A percentile compares a stretch with the other conserved stretches of the same genome.
Evolutionary conservation across 257 asterid genomes (phyloP).

Genomic region (Rauvolfia tetraphylla): DNA sequence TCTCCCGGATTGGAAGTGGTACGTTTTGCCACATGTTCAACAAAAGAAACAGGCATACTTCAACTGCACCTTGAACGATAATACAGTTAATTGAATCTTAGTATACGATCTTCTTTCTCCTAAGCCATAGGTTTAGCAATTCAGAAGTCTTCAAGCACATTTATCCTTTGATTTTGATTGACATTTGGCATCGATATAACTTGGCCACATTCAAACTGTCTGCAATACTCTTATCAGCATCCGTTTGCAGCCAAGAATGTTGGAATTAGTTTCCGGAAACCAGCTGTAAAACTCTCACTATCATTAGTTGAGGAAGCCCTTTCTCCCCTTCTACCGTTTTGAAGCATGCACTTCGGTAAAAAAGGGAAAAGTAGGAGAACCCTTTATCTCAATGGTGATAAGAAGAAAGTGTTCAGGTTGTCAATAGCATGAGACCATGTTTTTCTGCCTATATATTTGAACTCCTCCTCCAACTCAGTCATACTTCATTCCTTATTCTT

Average conservation of each 20-base stretch:
- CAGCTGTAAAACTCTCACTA: not conserved
- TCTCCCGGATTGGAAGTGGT: no score
- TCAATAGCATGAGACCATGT: not conserved
- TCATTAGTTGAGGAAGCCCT: no score
- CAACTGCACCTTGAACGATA: no score
- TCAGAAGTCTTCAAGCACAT: no score
- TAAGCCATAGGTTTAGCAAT: no score
- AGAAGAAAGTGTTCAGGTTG: not conserved
- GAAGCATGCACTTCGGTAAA: not conserved
- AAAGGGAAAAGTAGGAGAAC: not conserved
- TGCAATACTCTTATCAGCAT: not conserved
- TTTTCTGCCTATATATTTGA: constrained; percentile 17
- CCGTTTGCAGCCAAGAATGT: not conserved
- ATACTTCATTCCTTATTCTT: not conserved
- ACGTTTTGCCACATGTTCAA: no score
- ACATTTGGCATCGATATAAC: not conserved
- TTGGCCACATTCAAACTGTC: not conserved
- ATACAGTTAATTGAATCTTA: no score
- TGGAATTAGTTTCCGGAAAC: not conserved
- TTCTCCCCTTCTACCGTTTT: not conserved
- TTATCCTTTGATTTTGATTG: not conserved
- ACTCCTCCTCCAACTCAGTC: constrained; percentile 10
- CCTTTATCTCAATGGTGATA: not conserved
- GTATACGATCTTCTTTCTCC: no score
- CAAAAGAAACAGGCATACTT: no score